Evolutionary conservation across 208 protist genomes (phyloP).

Genomic region (Trypanosoma congolense): DNA sequence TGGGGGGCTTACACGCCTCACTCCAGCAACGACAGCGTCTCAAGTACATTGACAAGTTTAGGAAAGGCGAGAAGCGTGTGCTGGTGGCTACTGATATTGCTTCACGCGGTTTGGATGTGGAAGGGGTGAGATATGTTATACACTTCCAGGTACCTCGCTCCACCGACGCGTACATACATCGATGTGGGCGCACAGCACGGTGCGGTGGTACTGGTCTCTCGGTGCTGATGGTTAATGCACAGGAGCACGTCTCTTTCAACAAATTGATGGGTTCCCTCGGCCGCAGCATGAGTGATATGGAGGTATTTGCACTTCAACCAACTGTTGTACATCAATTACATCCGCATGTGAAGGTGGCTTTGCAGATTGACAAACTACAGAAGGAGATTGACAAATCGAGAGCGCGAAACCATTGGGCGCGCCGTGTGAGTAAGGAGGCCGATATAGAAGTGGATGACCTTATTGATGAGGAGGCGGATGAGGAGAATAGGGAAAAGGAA

Average conservation of each 20-base stretch:
- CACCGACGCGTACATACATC: conserved; percentile 95
- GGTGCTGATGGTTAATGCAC: conserved; percentile 76
- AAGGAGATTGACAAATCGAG: conserved; percentile 77
- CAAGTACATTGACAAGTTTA: conserved; percentile 96
- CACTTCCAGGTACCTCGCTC: conserved; percentile 96
- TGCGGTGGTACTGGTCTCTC: conserved; percentile 79
- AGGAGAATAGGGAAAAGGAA: conserved; percentile 60
- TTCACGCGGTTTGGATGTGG: conserved; percentile 93
- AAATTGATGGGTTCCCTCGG: conserved; percentile 80
- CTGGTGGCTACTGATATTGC: conserved; percentile 92
- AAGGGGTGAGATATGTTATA: conserved; percentile 93
- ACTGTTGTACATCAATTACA: conserved; percentile 79
- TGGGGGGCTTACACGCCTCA: conserved; percentile 89
- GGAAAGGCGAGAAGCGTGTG: conserved; percentile 55
- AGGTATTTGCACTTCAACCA: conserved; percentile 76
- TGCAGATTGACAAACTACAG: conserved; percentile 86
- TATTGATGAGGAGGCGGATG: conserved; percentile 68
- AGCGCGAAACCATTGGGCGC: conserved; percentile 65
- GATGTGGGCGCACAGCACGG: conserved; percentile 95
- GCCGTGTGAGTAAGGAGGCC: conserved; percentile 65
- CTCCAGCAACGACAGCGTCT: conserved; percentile 97
- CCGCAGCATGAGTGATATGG: conserved; percentile 50
- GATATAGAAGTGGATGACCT: conserved; percentile 82
- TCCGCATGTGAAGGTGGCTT: conserved; percentile 60
- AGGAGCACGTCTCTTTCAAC: conserved; percentile 83